Evolutionary conservation across 768 basidiomycete species (phyloP).

Genomic region (Boletus rex-veris): DNA sequence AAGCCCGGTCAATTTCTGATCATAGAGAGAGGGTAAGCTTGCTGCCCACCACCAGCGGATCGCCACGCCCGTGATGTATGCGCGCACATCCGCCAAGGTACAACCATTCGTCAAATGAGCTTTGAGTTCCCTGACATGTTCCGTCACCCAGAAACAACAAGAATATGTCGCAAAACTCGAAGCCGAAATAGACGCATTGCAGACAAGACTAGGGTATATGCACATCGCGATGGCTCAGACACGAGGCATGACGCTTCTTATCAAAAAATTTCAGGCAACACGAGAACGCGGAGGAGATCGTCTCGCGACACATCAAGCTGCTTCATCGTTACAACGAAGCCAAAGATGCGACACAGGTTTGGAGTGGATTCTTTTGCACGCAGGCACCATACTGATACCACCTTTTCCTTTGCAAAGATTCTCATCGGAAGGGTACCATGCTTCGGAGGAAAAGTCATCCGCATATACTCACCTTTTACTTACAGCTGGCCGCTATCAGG

Average conservation of each 20-base stretch:
- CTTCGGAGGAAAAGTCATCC: background rate
- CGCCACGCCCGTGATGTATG: conserved; percentile 22
- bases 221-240: background rate
- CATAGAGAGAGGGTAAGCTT: no score
- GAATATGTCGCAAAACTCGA: conserved; percentile 46
- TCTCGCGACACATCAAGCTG: conserved; percentile 65
- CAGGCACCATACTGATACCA: background rate
- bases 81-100: conserved; percentile 30
- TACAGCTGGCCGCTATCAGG: conserved; percentile 67
- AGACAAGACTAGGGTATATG: conserved; percentile 45
- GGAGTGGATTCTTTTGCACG: background rate
- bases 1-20: background rate
- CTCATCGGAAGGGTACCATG: conserved; percentile 68
- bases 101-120: background rate
- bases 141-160: conserved; percentile 44
- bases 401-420: conserved; percentile 42
- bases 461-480: conserved; percentile 14
- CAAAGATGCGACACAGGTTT: conserved; percentile 78
- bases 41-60: no score
- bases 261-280: conserved; percentile 26
- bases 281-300: conserved; percentile 54
- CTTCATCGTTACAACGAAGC: conserved; percentile 78
- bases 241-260: background rate
- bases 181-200: conserved; percentile 45
- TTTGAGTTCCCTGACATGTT: background rate